A percentile compares a stretch with the other conserved stretches of the same genome.
Conservation (phyloP, 2,329 filamentous ascomycete genomes). For the Epicoccum sorghinum region DNA sequence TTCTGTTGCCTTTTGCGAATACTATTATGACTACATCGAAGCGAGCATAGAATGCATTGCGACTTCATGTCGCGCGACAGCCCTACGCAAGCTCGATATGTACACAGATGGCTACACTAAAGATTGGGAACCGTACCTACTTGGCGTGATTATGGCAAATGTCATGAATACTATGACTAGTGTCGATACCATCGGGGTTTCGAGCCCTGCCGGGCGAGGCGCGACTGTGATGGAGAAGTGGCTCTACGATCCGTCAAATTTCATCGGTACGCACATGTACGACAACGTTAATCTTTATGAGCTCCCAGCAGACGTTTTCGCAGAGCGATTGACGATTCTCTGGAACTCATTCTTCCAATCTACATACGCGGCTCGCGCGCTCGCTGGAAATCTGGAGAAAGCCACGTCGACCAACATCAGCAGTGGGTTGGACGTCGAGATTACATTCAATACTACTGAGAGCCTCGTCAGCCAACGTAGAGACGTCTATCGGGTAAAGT, state of each 20-base stretch:
- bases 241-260: conserved; percentile 28
- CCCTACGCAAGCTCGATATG: conserved; percentile 30
- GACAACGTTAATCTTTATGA: conserved; percentile 27
- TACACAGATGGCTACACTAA: conserved; percentile 22
- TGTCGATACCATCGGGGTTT: conserved; percentile 26
- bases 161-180: conserved; percentile 19
- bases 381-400: conserved; percentile 24
- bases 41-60: conserved; percentile 27
- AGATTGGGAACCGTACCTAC: conserved; percentile 16
- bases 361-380: conserved; percentile 31
- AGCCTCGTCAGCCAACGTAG: conserved; percentile 10
- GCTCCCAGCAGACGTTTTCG: conserved; percentile 23
- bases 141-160: conserved; percentile 9
- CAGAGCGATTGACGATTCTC: conserved; percentile 30
- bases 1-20: conserved; percentile 27
- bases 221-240: conserved; percentile 36
- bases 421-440: neutral
- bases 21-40: conserved; percentile 29
- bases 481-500: conserved; percentile 28
- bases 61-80: conserved; percentile 21
- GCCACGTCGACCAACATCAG: conserved; percentile 20
- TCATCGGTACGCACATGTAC: conserved; percentile 23
- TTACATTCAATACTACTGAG: conserved; percentile 26
- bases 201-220: conserved; percentile 13
- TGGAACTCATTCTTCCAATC: conserved; percentile 39